phyloP scores from a whole-genome alignment of 164 flowering plant genomes.

The Magnolia changhungtana region DNA sequence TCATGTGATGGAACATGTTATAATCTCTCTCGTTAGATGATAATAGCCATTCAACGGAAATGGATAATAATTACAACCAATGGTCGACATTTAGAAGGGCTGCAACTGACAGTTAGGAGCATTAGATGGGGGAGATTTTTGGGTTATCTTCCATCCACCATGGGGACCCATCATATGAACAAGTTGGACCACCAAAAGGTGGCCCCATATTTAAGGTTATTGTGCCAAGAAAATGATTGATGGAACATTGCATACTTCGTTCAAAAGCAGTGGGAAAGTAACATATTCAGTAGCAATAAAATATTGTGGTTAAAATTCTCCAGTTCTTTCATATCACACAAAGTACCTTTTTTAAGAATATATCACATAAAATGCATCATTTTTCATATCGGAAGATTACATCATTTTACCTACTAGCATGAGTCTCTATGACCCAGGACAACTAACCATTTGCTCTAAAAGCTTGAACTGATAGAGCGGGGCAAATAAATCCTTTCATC shows the following conservation, averaged over 20 bases:
- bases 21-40: too few relatives aligned
- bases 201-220: not conserved
- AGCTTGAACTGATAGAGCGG: too few relatives aligned
- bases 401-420: too few relatives aligned
- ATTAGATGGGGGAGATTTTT: not conserved
- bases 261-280: not conserved
- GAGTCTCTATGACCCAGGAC: too few relatives aligned
- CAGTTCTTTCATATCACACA: too few relatives aligned
- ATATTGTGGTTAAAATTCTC: too few relatives aligned
- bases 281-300: not conserved
- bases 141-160: not conserved
- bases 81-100: not conserved
- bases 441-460: too few relatives aligned
- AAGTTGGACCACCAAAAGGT: not conserved
- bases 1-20: too few relatives aligned
- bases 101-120: not conserved
- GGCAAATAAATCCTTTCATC: too few relatives aligned
- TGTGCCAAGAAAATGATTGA: not conserved
- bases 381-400: too few relatives aligned
- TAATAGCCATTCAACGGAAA: not conserved
- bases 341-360: too few relatives aligned
- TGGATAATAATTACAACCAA: not conserved
- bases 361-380: too few relatives aligned
- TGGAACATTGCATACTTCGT: not conserved
- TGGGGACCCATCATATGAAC: not conserved